A percentile compares a stretch with the other conserved stretches of the same genome.
These are phyloP conservation scores for Boletus speciosus DNA, from an alignment of 768 basidiomycete species.

Conservation along the genomic window DNA sequence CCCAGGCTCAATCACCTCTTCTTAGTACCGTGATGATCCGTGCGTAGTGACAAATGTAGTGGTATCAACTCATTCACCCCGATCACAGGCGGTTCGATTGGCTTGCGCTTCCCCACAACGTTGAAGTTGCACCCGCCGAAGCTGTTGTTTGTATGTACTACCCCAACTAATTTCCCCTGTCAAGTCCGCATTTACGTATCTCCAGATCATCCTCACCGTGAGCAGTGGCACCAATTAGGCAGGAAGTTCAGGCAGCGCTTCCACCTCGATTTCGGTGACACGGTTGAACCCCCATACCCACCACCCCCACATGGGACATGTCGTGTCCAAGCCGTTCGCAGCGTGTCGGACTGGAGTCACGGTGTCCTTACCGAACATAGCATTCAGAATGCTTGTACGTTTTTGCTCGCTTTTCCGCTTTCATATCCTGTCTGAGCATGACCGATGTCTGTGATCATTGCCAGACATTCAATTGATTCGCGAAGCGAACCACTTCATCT, in stretches of 20 bases:
- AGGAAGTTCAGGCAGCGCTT: constrained; percentile 61
- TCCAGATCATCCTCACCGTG: constrained; percentile 63
- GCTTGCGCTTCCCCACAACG: constrained; percentile 79
- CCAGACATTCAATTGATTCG: constrained; percentile 75
- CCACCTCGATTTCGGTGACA: constrained; percentile 44
- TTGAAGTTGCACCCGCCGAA: constrained; percentile 59
- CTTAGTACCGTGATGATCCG: constrained; percentile 39
- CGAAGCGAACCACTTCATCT: constrained; percentile 85
- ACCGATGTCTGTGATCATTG: background rate
- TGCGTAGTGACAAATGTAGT: constrained; percentile 30
- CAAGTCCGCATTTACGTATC: background rate
- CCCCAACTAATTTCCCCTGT: background rate
- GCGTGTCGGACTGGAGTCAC: constrained; percentile 91
- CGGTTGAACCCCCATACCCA: constrained; percentile 40
- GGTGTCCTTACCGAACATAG: constrained; percentile 87
- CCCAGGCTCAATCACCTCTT: constrained; percentile 4
- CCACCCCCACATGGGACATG: constrained; percentile 50
- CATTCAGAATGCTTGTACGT: constrained; percentile 90
- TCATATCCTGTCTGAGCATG: background rate
- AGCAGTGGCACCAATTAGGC: constrained; percentile 57
- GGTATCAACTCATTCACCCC: constrained; percentile 4
- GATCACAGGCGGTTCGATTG: constrained; percentile 48
- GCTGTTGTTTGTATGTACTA: constrained; percentile 51
- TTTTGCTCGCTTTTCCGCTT: constrained; percentile 13
- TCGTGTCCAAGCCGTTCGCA: constrained; percentile 78